Percentiles rank a stretch among this genome's conserved stretches.
phyloP scores from a whole-genome alignment of 345 rosid genomes.

The Anastatica hierochuntica region DNA sequence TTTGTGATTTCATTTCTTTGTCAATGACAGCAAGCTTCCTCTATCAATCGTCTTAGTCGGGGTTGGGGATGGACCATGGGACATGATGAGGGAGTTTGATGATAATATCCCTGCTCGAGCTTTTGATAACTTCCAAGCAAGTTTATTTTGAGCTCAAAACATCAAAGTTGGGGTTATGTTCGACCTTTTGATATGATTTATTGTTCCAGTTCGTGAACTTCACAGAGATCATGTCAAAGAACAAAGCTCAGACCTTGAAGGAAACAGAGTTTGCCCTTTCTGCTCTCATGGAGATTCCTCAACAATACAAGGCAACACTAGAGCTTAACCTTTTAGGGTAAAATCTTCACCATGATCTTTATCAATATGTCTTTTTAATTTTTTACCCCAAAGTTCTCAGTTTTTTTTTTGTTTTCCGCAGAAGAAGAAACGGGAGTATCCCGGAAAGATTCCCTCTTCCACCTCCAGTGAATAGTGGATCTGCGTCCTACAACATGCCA shows the following conservation, averaged over 20 bases:
- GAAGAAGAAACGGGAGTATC: slow-evolving; percentile 40
- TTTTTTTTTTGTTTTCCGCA: slow-evolving; percentile 22
- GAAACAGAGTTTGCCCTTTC: slow-evolving; percentile 89
- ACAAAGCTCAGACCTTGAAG: slow-evolving; percentile 40
- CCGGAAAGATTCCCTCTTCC: slow-evolving; percentile 66
- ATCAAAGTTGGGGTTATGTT: neutral
- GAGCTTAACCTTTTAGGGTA: slow-evolving; percentile 88
- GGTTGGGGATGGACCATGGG: slow-evolving; percentile 99
- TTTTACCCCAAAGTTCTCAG: neutral
- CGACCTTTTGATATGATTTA: slow-evolving; percentile 10
- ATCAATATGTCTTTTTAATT: slow-evolving; percentile 19
- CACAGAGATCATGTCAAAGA: slow-evolving; percentile 84
- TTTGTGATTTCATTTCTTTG: neutral
- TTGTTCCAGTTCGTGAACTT: slow-evolving; percentile 77
- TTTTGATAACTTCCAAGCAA: slow-evolving; percentile 94
- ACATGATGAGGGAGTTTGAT: slow-evolving; percentile 91
- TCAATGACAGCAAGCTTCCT: slow-evolving; percentile 45
- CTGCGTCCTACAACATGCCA: slow-evolving; percentile 30
- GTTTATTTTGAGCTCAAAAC: neutral
- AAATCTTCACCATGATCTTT: slow-evolving; percentile 48
- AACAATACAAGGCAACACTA: slow-evolving; percentile 85
- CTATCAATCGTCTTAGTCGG: slow-evolving; percentile 83
- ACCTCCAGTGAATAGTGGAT: slow-evolving; percentile 46
- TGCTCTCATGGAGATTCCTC: slow-evolving; percentile 93
- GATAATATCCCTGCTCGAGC: slow-evolving; percentile 94